Evolutionary conservation across 176 grass and related monocot genomes (phyloP), one percentile per base, ranked within the genome.

Genomic region (Coix lacrymajobi): DNA sequence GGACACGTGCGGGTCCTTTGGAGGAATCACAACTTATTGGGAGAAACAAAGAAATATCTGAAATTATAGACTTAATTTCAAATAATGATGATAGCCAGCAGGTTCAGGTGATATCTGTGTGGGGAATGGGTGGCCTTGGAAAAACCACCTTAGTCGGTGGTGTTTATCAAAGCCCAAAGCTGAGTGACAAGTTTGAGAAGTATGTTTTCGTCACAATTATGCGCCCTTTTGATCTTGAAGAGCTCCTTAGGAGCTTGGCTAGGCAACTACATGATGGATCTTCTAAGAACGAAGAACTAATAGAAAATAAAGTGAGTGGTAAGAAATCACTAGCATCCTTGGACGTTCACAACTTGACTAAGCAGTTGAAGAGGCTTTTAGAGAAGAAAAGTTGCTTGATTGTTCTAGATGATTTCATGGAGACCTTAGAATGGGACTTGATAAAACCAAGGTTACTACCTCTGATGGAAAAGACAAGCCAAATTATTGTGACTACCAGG

Each of bases 121-220:
- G 78, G 3, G 87, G 82, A 29, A 70, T 85, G 76, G 77, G 76
- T 63, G 82, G 76, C 5, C 11, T 75, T 51, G 82, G 69, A 79
- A 89, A 85, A 63, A 89, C 81, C 14, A 76, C n/a, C 3, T n/a
- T 58, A 58, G n/a, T 58, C 11, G 1, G 10, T 11, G n/a, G 70
- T 29, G 77, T 89, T 9, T 81, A 51, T 25, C 41, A 74, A 10
- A 60, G 26, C 20, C 32, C 6, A 16, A 44, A 70, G 12, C 1
- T 89, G 3, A 44, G 9, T 7, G 24, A 36, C 4, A 3, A 19
- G 16, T 85, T 89, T 68, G 6, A 85, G 1, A 51, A 46, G 48
- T 22, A 9, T 75, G 82, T 20, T 62, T 89, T 83, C 19, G 29
- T 81, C 7, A 80, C 44, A 12, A 28, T 89, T 3, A 3, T 73